Conservation (phyloP, 2,329 filamentous ascomycete species). For the Claviceps quebecensis region DNA sequence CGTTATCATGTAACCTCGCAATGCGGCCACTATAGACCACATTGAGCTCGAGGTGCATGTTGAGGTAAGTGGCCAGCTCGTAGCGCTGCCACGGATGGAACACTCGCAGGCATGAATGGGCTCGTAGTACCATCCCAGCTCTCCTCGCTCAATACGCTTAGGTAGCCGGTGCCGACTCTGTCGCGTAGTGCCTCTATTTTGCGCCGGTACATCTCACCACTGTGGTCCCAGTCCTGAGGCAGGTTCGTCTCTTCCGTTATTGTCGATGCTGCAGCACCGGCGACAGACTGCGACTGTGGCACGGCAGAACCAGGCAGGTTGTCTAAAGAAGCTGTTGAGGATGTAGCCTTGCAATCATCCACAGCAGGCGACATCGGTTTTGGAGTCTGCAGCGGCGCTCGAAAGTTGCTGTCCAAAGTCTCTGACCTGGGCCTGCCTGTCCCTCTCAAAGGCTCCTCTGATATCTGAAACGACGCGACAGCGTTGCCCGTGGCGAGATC, state of each 20-base stretch:
- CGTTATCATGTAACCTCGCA: conserved; percentile 23
- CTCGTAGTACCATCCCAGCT: conserved; percentile 36
- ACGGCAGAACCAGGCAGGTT: background rate
- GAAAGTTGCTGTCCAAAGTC: conserved; percentile 24
- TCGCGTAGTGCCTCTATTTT: conserved; percentile 77
- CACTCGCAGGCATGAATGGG: conserved; percentile 9
- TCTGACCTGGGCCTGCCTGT: conserved; percentile 10
- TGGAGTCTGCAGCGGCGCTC: conserved; percentile 29
- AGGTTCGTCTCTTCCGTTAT: conserved; percentile 14
- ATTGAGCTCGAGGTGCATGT: conserved; percentile 23
- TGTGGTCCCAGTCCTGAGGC: conserved; percentile 47
- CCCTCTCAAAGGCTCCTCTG: conserved; percentile 14
- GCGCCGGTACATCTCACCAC: conserved; percentile 68
- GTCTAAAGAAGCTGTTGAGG: background rate
- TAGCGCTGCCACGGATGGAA: conserved; percentile 16
- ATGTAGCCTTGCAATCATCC: conserved; percentile 18
- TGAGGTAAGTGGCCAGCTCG: conserved; percentile 18
- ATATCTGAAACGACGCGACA: conserved; percentile 13
- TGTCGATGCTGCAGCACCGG: background rate
- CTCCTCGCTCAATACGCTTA: conserved; percentile 75
- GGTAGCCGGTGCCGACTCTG: conserved; percentile 76
- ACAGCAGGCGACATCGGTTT: conserved; percentile 17
- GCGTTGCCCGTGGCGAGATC: conserved; percentile 44
- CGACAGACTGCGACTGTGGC: background rate
- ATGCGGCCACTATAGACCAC: conserved; percentile 40